Percentiles rank a stretch among this genome's conserved stretches.
These are phyloP conservation scores for Nakazawaea holstii DNA, from an alignment of 805 yeast species.

Conservation along the genomic window DNA sequence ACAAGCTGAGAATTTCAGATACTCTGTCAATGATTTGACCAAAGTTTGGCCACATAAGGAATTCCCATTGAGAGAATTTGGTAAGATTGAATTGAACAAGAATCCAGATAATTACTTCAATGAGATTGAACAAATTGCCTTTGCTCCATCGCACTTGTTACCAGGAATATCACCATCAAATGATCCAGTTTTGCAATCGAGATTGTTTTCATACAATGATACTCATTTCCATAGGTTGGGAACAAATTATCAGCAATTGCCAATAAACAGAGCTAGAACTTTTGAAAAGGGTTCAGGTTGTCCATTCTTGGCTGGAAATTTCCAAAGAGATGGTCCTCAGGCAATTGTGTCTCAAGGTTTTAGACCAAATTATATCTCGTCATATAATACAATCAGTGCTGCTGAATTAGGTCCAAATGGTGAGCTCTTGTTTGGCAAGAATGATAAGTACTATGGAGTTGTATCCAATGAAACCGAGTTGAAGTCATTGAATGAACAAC, in stretches of 20 bases:
- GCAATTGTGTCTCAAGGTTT: conserved; percentile 40
- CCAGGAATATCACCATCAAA: conserved; percentile 75
- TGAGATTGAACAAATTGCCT: conserved; percentile 53
- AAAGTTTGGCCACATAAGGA: conserved; percentile 54
- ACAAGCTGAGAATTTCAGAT: conserved; percentile 46
- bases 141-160: conserved; percentile 67
- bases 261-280: conserved; percentile 47
- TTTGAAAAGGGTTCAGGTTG: conserved; percentile 29
- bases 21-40: conserved; percentile 47
- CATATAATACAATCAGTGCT: conserved; percentile 26
- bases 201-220: conserved; percentile 72
- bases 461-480: conserved; percentile 24
- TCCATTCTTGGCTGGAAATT: conserved; percentile 43
- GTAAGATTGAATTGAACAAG: conserved; percentile 47
- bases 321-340: conserved; percentile 61
- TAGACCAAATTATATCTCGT: conserved; percentile 48
- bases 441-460: conserved; percentile 27
- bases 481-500: conserved; percentile 24
- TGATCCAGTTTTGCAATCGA: conserved; percentile 73
- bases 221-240: conserved; percentile 78
- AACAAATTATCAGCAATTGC: conserved; percentile 59
- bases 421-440: conserved; percentile 19
- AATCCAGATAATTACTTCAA: conserved; percentile 51
- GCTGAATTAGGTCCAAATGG: conserved; percentile 14
- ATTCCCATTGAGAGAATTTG: conserved; percentile 51